Percentiles rank a stretch among this genome's conserved stretches.
These are phyloP conservation scores for Dimocarpus longan DNA, from an alignment of 345 rosid species.

Conservation along the genomic window DNA sequence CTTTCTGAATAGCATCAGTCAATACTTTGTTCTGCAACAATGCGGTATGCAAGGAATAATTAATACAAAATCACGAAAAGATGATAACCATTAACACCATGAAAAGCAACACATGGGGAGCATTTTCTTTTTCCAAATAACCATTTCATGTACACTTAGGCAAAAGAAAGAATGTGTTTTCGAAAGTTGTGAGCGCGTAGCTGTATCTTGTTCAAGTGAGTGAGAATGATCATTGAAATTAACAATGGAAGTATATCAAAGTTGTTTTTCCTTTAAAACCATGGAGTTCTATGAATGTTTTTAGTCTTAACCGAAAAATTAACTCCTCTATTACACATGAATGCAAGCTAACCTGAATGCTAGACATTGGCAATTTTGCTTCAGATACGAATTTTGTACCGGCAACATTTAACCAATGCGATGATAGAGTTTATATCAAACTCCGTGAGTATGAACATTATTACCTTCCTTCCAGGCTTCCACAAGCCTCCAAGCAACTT, in stretches of 20 bases:
- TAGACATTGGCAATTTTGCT: not conserved
- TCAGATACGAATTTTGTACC: not conserved
- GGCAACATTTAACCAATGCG: not conserved
- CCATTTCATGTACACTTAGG: too few species aligned
- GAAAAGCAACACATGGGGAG: not conserved
- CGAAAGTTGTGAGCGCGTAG: too few species aligned
- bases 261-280: too few species aligned
- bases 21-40: conserved; percentile 84
- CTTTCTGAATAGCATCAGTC: conserved; percentile 91
- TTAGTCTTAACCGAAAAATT: too few species aligned
- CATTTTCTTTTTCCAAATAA: too few species aligned
- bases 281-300: too few species aligned
- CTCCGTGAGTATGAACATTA: not conserved
- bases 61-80: not conserved
- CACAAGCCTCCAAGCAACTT: conserved; percentile 96
- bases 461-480: conserved; percentile 92
- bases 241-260: too few species aligned
- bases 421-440: not conserved
- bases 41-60: not conserved
- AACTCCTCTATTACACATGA: too few species aligned
- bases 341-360: not conserved
- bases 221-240: not conserved
- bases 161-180: too few species aligned
- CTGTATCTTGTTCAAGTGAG: not conserved
- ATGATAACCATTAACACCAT: not conserved